These are phyloP conservation scores for Exophiala bonariae DNA, from an alignment of 2,329 filamentous ascomycete species.

Conservation along the genomic window DNA sequence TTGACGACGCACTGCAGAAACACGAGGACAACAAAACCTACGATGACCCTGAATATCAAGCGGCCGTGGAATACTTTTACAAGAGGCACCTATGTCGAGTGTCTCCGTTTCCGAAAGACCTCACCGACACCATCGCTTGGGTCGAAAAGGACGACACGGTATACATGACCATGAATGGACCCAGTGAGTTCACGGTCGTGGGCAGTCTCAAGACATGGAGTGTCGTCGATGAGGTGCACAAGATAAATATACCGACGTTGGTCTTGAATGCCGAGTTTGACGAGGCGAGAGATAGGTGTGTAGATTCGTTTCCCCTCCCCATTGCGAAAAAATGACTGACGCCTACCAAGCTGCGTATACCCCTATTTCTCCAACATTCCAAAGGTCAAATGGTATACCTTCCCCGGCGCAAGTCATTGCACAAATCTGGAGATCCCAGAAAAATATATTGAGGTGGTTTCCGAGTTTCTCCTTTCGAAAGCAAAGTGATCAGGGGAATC, in stretches of 20 bases:
- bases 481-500: background rate
- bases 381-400: conserved; percentile 42
- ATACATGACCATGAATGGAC: conserved; percentile 35
- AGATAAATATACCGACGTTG: conserved; percentile 41
- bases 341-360: conserved; percentile 11
- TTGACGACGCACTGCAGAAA: conserved; percentile 19
- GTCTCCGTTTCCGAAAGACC: conserved; percentile 36
- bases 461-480: conserved; percentile 32
- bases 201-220: conserved; percentile 44
- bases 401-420: conserved; percentile 31
- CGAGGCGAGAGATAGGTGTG: conserved; percentile 19
- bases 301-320: conserved; percentile 9
- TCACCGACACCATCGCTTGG: conserved; percentile 22
- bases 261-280: conserved; percentile 47
- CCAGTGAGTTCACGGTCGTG: conserved; percentile 39
- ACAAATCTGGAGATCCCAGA: conserved; percentile 41
- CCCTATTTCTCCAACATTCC: conserved; percentile 31
- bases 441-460: conserved; percentile 35
- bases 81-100: conserved; percentile 31
- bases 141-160: conserved; percentile 32
- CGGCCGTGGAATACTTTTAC: conserved; percentile 31
- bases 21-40: conserved; percentile 24
- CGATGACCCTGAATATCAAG: conserved; percentile 30
- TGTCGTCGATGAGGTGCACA: conserved; percentile 34
- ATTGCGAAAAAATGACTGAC: no score